Percentiles rank a stretch among this genome's conserved stretches.
Conservation (phyloP, 768 basidiomycete genomes). For the Boletus pseudo-olivaceus region DNA sequence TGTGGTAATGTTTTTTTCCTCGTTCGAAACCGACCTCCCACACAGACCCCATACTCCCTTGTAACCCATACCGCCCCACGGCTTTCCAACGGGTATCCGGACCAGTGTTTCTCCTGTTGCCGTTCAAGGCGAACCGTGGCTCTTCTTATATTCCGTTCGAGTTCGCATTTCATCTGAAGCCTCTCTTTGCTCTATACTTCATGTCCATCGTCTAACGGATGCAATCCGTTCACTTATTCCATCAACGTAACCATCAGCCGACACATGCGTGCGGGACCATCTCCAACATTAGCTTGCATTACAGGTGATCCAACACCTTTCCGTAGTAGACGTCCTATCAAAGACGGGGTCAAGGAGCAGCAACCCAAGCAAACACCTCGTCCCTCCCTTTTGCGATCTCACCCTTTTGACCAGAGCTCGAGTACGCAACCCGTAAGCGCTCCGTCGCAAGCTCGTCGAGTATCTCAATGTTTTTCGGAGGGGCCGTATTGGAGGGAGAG, state of each 20-base stretch:
- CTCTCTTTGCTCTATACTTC: neutral
- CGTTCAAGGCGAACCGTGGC: neutral
- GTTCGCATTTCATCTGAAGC: neutral
- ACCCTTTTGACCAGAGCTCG: conserved; percentile 37
- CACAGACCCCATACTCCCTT: no score
- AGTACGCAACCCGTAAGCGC: conserved; percentile 60
- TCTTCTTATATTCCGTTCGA: neutral
- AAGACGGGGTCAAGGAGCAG: conserved; percentile 12
- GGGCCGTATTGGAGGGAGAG: conserved; percentile 56
- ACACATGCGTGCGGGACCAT: neutral
- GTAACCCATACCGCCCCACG: no score
- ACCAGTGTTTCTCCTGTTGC: neutral
- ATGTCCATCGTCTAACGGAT: neutral
- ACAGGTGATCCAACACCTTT: neutral
- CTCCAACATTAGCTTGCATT: neutral
- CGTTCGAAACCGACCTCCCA: no score
- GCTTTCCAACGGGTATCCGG: neutral
- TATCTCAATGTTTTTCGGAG: conserved; percentile 51
- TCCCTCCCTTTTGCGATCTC: conserved; percentile 40
- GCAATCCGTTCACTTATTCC: neutral
- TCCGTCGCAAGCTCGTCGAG: conserved; percentile 75
- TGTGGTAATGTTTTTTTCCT: no score
- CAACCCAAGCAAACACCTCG: conserved; percentile 47
- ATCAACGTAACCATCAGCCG: neutral
- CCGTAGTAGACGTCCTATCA: neutral